A percentile compares a stretch with the other conserved stretches of the same genome.
phyloP scores from a whole-genome alignment of 805 yeast genomes.

The Candida orba region DNA sequence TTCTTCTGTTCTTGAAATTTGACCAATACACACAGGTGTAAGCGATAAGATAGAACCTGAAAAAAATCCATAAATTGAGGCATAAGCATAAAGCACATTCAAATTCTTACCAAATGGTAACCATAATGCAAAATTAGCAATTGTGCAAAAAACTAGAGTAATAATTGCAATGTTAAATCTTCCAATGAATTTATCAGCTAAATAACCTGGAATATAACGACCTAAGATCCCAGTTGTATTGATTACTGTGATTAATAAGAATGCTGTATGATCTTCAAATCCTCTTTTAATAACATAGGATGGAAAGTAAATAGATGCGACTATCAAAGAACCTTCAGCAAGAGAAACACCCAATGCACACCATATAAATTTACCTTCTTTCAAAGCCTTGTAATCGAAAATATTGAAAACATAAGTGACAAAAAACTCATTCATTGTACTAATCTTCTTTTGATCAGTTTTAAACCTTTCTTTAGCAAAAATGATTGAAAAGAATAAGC shows the following conservation, averaged over 20 bases:
- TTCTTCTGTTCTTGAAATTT: slow-evolving; percentile 45
- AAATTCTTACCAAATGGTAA: slow-evolving; percentile 32
- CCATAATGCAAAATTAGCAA: slow-evolving; percentile 34
- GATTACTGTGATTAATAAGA: slow-evolving; percentile 39
- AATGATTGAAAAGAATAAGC: slow-evolving; percentile 29
- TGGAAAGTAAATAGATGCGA: slow-evolving; percentile 42
- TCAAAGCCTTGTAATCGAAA: slow-evolving; percentile 33
- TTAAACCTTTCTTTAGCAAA: slow-evolving; percentile 35
- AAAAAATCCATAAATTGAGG: slow-evolving; percentile 45
- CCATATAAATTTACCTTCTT: slow-evolving; percentile 36
- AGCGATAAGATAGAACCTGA: slow-evolving; percentile 50
- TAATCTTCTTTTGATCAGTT: slow-evolving; percentile 13
- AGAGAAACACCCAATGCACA: slow-evolving; percentile 37
- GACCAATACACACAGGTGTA: slow-evolving; percentile 54
- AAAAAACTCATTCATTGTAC: slow-evolving; percentile 5
- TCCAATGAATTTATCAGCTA: slow-evolving; percentile 40
- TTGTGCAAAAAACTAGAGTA: slow-evolving; percentile 27
- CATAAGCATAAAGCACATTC: slow-evolving; percentile 36
- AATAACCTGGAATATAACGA: slow-evolving; percentile 36
- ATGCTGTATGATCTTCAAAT: slow-evolving; percentile 34
- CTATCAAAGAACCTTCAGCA: slow-evolving; percentile 27
- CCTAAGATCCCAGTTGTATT: slow-evolving; percentile 42
- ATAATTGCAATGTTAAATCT: slow-evolving; percentile 44
- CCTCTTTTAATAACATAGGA: slow-evolving; percentile 48
- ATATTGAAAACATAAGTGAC: slow-evolving; percentile 23